phyloP scores from a whole-genome alignment of 2,329 filamentous ascomycete genomes.

The Cadophora malorum region DNA sequence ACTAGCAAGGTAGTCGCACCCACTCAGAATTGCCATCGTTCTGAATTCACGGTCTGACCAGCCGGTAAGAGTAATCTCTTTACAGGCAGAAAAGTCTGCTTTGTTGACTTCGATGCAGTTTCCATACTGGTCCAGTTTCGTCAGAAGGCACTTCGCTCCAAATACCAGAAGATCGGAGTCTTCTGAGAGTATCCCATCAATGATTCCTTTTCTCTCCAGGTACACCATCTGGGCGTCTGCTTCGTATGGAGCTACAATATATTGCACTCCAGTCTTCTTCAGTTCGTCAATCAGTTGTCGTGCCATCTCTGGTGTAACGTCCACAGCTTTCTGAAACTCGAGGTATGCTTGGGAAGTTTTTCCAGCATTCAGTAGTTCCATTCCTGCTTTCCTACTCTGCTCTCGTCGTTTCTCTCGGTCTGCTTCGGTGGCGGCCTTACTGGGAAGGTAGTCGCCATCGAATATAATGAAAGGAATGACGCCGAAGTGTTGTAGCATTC shows the following conservation, averaged over 20 bases:
- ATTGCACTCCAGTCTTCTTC: constrained; percentile 79
- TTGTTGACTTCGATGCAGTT: constrained; percentile 92
- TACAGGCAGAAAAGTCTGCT: constrained; percentile 84
- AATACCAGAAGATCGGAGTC: constrained; percentile 97
- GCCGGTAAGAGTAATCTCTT: constrained; percentile 85
- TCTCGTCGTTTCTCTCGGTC: constrained; percentile 77
- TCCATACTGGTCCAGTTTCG: constrained; percentile 93
- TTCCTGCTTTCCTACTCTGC: constrained; percentile 75
- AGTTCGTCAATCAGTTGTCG: constrained; percentile 88
- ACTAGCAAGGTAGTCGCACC: constrained; percentile 91
- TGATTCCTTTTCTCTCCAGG: constrained; percentile 82
- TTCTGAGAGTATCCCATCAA: constrained; percentile 90
- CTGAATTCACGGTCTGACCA: constrained; percentile 94
- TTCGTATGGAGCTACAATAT: constrained; percentile 95
- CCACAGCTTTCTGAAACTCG: constrained; percentile 93
- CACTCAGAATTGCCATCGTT: constrained; percentile 94
- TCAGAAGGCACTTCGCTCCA: constrained; percentile 86
- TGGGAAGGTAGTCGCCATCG: constrained; percentile 92
- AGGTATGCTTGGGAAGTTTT: constrained; percentile 80
- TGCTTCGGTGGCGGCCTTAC: constrained; percentile 86
- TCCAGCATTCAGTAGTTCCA: constrained; percentile 82
- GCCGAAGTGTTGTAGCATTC: constrained; percentile 93
- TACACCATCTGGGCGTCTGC: constrained; percentile 97
- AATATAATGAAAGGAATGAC: constrained; percentile 96
- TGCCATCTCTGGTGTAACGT: constrained; percentile 97